Conservation (phyloP, 441 rosid species). For the California macrophylla region DNA sequence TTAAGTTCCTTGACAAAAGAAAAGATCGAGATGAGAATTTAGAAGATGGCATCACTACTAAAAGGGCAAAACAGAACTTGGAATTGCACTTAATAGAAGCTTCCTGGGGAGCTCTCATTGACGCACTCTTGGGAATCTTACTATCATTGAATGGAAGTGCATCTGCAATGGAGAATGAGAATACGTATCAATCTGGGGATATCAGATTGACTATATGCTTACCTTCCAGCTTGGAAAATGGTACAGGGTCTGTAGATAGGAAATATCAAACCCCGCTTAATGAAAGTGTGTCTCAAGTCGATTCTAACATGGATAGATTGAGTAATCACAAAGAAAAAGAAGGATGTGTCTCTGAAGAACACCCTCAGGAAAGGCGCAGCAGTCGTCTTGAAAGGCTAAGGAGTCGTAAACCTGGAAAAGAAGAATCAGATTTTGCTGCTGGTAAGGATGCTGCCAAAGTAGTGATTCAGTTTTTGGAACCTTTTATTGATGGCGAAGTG, state of each 20-base stretch:
- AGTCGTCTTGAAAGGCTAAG: conserved; percentile 91
- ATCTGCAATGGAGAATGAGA: conserved; percentile 27
- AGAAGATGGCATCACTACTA: conserved; percentile 38
- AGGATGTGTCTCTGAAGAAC: conserved; percentile 48
- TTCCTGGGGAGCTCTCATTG: conserved; percentile 66
- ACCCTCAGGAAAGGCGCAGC: conserved; percentile 93
- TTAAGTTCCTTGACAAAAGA: conserved; percentile 83
- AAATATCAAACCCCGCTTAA: conserved; percentile 28
- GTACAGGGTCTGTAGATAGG: conserved; percentile 33
- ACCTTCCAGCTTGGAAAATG: conserved; percentile 36
- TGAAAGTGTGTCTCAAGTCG: conserved; percentile 37
- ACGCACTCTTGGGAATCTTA: conserved; percentile 60
- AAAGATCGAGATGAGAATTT: conserved; percentile 48
- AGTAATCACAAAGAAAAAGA: conserved; percentile 43
- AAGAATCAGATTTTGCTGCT: conserved; percentile 52
- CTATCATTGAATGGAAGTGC: conserved; percentile 37
- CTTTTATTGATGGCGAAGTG: conserved; percentile 40
- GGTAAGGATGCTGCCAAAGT: conserved; percentile 56
- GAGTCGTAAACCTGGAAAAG: conserved; percentile 93
- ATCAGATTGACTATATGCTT: conserved; percentile 45
- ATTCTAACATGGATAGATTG: conserved; percentile 40
- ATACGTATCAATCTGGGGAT: conserved; percentile 56
- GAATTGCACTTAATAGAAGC: conserved; percentile 52
- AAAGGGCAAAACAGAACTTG: conserved; percentile 47
- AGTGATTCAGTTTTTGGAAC: conserved; percentile 64